These are phyloP conservation scores for Moesziomyces parantarcticus DNA, from an alignment of 1,284 basidiomycete genomes.

Conservation along the genomic window DNA sequence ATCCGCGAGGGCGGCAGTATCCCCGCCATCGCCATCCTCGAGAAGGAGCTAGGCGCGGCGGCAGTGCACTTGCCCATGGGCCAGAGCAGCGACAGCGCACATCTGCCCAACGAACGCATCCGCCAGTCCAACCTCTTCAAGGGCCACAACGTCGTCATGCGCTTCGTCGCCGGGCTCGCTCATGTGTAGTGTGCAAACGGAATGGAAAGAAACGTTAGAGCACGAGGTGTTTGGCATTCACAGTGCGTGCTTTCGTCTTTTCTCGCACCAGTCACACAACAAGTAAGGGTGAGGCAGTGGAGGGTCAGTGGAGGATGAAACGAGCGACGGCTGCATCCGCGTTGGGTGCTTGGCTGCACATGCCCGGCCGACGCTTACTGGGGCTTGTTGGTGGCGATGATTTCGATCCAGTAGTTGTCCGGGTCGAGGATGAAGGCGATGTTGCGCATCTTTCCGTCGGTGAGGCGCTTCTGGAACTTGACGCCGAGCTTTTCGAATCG, in stretches of 20 bases:
- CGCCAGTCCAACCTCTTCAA: conserved; percentile 77
- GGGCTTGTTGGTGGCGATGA: conserved; percentile 62
- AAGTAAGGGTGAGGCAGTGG: no score
- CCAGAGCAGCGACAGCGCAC: conserved; percentile 78
- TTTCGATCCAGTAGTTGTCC: conserved; percentile 72
- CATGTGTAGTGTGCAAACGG: not conserved
- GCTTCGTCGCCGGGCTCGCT: conserved; percentile 37
- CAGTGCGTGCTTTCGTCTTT: no score
- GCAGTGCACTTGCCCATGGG: conserved; percentile 90
- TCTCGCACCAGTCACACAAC: no score
- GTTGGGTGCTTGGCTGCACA: no score
- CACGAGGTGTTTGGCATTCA: no score
- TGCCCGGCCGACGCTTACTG: conserved; percentile 36
- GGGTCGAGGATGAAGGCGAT: conserved; percentile 91
- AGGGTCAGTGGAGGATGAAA: no score
- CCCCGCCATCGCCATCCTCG: conserved; percentile 89
- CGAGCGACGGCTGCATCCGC: no score
- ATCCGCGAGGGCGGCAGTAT: conserved; percentile 79
- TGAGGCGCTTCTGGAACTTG: conserved; percentile 85
- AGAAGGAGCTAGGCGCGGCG: conserved; percentile 80
- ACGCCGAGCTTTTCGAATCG: conserved; percentile 86
- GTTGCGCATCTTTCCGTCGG: conserved; percentile 83
- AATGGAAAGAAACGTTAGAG: not conserved
- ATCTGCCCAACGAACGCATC: conserved; percentile 86
- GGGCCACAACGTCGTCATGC: conserved; percentile 31